phyloP scores from a whole-genome alignment of 176 grass and related monocot genomes.

The Areca catechu region DNA sequence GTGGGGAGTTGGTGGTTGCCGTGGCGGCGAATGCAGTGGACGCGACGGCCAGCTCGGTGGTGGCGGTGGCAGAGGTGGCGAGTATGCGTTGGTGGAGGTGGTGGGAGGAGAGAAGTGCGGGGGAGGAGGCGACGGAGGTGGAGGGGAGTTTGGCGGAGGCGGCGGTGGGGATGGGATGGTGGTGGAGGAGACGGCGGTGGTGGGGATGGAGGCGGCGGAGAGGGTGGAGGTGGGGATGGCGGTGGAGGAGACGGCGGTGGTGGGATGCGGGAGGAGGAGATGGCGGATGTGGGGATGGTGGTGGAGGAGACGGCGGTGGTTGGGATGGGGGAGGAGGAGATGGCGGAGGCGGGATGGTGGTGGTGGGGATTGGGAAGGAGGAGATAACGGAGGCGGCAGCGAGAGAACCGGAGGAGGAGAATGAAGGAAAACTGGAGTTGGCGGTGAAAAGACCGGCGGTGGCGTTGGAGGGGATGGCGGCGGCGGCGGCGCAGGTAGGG shows the following conservation, averaged over 20 bases:
- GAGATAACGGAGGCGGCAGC: slow-evolving; percentile 5
- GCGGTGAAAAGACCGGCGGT: slow-evolving; percentile 9
- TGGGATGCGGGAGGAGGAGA: background rate
- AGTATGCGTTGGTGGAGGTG: slow-evolving; percentile 37
- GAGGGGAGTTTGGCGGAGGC: no score
- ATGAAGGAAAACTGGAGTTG: slow-evolving; percentile 14
- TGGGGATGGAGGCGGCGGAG: no score
- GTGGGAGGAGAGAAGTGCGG: no score
- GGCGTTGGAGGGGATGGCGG: background rate
- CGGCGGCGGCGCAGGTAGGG: background rate
- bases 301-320: background rate
- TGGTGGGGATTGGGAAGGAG: slow-evolving; percentile 18
- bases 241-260: background rate
- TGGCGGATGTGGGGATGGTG: slow-evolving; percentile 16
- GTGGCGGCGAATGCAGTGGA: no score
- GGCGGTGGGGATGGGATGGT: no score
- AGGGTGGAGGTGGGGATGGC: no score
- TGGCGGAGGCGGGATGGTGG: slow-evolving; percentile 12
- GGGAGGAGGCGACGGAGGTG: slow-evolving; percentile 26
- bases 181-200: no score
- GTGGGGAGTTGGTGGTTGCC: no score
- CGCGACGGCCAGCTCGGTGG: no score
- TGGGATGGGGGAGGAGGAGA: slow-evolving; percentile 12
- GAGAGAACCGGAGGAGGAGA: slow-evolving; percentile 21
- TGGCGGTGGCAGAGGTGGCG: slow-evolving; percentile 38